Conservation (phyloP, 2,329 filamentous ascomycete genomes). For the Penicillium rolfsii region DNA sequence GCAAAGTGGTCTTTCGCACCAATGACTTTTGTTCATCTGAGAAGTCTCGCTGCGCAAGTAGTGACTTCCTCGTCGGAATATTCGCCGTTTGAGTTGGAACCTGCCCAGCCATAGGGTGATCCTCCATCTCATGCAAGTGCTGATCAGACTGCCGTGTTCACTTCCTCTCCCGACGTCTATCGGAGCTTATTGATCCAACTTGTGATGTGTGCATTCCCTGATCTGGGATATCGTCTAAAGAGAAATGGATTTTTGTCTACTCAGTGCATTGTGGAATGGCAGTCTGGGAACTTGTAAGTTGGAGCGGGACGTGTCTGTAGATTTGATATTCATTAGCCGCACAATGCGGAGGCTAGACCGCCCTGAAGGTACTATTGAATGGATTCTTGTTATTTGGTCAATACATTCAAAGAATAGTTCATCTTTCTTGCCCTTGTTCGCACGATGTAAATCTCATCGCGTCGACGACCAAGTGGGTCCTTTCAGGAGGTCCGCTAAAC, state of each 20-base stretch:
- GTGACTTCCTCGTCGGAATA: neutral
- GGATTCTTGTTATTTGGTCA: too few relatives aligned
- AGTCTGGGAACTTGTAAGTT: too few relatives aligned
- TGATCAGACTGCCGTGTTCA: neutral
- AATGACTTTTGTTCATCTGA: neutral
- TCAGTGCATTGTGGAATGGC: neutral
- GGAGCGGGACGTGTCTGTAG: too few relatives aligned
- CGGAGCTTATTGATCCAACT: conserved; percentile 8
- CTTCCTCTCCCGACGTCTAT: neutral
- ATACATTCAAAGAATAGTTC: too few relatives aligned
- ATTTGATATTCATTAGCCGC: too few relatives aligned
- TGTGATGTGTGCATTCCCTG: neutral
- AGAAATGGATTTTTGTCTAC: neutral
- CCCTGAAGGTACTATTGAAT: too few relatives aligned
- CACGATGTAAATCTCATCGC: too few relatives aligned
- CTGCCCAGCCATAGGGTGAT: neutral
- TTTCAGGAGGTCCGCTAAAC: neutral
- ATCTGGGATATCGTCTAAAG: neutral
- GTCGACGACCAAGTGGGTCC: neutral
- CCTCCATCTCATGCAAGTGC: neutral
- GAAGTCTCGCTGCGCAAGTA: neutral
- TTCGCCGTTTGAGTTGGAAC: neutral
- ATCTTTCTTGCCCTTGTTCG: too few relatives aligned
- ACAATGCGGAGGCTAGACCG: neutral
- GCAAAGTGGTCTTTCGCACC: neutral